A percentile compares a stretch with the other conserved stretches of the same genome.
phyloP scores from a whole-genome alignment of 176 grass and related monocot species.

The Alopecurus myosuroides region DNA sequence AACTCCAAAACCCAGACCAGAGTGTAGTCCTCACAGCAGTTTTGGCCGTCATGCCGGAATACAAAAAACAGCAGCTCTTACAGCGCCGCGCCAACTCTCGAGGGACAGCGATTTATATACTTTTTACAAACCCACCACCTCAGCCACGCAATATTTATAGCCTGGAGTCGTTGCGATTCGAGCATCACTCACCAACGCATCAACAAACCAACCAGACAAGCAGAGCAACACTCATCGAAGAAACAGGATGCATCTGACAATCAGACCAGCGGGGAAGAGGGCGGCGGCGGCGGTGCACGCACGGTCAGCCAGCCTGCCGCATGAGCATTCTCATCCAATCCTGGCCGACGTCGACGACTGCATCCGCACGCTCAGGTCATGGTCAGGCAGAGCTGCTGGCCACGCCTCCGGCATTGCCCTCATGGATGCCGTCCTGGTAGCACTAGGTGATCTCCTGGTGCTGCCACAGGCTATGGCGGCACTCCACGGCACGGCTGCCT shows the following conservation, averaged over 20 bases:
- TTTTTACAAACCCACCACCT: background rate
- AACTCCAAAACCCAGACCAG: background rate
- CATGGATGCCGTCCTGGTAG: constrained; percentile 25
- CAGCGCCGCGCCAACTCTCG: background rate
- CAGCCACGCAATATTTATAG: constrained; percentile 1
- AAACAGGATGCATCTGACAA: background rate
- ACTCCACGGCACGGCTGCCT: background rate
- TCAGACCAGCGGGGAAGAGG: background rate
- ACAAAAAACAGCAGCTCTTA: background rate
- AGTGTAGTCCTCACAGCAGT: background rate
- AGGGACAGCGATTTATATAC: background rate
- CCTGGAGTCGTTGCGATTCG: background rate
- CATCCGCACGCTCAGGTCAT: background rate
- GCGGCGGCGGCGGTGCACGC: background rate
- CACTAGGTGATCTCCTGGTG: constrained; percentile 34
- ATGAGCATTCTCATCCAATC: background rate
- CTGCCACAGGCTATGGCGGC: constrained; percentile 36
- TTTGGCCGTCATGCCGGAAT: background rate
- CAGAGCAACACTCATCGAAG: background rate
- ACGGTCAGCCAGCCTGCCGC: background rate
- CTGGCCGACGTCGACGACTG: background rate
- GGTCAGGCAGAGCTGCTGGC: background rate
- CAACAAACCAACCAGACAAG: background rate
- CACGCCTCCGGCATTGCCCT: constrained; percentile 12
- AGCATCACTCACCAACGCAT: background rate